Evolutionary conservation across 1,284 basidiomycete species (phyloP).

Genomic region (Tilletia horrida): DNA sequence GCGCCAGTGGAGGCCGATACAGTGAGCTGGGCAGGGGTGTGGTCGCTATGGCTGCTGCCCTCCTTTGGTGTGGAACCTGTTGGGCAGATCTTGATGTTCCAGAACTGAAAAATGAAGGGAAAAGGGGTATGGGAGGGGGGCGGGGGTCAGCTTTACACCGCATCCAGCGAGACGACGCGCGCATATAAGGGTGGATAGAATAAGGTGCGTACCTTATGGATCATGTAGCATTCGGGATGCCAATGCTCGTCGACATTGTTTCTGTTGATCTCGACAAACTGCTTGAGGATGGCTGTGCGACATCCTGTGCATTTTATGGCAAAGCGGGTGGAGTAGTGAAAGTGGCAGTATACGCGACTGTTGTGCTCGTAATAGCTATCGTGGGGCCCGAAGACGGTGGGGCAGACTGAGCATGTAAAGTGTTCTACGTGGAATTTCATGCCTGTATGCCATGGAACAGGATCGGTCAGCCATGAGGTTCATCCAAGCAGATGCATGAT

Average conservation of each 20-base stretch:
- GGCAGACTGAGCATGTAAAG: constrained; percentile 95
- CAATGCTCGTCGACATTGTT: constrained; percentile 98
- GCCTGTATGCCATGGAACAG: constrained; percentile 55
- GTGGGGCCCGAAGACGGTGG: constrained; percentile 91
- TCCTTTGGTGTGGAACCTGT: constrained; percentile 45
- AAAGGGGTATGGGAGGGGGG: background rate
- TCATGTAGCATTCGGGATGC: constrained; percentile 99
- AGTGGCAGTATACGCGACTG: constrained; percentile 70
- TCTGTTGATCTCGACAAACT: constrained; percentile 98
- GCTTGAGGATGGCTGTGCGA: constrained; percentile 96
- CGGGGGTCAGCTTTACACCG: too few relatives aligned
- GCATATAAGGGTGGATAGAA: too few relatives aligned
- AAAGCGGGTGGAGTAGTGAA: constrained; percentile 96
- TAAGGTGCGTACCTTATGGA: constrained; percentile 68
- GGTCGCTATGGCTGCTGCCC: constrained; percentile 21
- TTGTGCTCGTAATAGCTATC: constrained; percentile 99
- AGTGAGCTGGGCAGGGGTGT: constrained; percentile 10
- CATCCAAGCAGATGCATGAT: background rate
- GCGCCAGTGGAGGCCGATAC: background rate
- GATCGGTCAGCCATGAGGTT: constrained; percentile 11
- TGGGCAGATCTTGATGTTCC: constrained; percentile 85
- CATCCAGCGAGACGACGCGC: too few relatives aligned
- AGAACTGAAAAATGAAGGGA: constrained; percentile 65
- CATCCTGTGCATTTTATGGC: constrained; percentile 98
- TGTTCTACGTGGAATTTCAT: constrained; percentile 99